A percentile compares a stretch with the other conserved stretches of the same genome.
These are phyloP conservation scores for Botrytis tulipae DNA, from an alignment of 2,329 filamentous ascomycete genomes.

Conservation along the genomic window DNA sequence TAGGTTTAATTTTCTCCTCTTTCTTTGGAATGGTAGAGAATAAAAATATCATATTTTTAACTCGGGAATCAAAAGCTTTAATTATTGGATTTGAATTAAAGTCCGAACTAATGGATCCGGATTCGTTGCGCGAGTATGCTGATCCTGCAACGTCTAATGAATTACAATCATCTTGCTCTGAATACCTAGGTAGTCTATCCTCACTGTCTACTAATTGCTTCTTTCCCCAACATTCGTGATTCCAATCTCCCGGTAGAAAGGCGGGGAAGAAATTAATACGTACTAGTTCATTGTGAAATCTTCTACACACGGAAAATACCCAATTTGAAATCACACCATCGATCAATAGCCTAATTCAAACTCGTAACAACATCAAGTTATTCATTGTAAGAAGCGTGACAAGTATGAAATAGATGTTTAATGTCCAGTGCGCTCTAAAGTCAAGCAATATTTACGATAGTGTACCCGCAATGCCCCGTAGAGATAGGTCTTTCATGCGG, in stretches of 20 bases:
- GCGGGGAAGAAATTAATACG: constrained; percentile 8
- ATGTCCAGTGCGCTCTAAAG: not conserved
- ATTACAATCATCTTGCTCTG: not conserved
- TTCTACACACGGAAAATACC: not conserved
- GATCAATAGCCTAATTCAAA: not conserved
- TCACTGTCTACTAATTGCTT: not conserved
- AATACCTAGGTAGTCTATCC: not conserved
- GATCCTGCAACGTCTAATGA: not conserved
- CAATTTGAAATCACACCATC: not conserved
- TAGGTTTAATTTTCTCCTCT: not conserved
- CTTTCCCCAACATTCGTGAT: not conserved
- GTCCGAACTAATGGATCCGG: not conserved
- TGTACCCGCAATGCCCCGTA: not conserved
- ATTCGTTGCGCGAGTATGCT: not conserved
- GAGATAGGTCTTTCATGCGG: not conserved
- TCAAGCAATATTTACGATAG: not conserved
- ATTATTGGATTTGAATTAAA: not conserved
- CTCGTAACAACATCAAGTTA: not conserved
- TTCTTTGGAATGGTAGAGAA: not conserved
- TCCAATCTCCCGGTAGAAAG: not conserved
- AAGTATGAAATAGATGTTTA: not conserved
- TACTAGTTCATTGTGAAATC: not conserved
- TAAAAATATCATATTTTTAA: not conserved
- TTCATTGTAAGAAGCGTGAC: not conserved
- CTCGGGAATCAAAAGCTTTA: not conserved